Base-by-base conservation (phyloP, 1,284 basidiomycete species). In the Entoloma clypeatum region DNA sequence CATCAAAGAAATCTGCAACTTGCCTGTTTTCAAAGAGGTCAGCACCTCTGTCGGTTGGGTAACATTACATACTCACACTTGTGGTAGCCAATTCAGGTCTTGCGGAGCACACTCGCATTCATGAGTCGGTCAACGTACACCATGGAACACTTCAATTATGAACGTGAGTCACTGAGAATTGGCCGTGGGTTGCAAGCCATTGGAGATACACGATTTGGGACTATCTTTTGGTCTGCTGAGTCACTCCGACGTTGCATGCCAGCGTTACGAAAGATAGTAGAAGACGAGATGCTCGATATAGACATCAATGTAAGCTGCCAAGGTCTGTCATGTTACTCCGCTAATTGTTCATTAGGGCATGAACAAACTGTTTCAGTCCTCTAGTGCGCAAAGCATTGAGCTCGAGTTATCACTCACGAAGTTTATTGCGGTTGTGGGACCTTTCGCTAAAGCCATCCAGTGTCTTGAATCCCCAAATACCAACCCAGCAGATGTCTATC, bases 401-500 rank as follows among this genome's bases (percentile, higher is more conserved):
- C 29, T 49, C 16, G 37, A 61, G 41, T 40, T 54, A 4, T 19
- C 39, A 3, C 41, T 60, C 3, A 47, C 34, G 2, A 48, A 56
- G 29, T 43, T 58, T 18, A 38, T 58, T 31, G 44, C 52, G 7
- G 49, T 62, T 4, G 43, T 54, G 0, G 45, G 49, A 21, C 48
- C 49, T 13, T 32, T 54, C 24, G 56, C 56, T 11, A 44, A 50
- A 16, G 50, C 56, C 1, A 53, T 61, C 31, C 43, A 57, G 31
- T 65, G 63, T 39, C 56, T 66, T 1, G 62, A 66, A 45, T 58
- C 60, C 6, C 38, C 51, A 5, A 31, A 51, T n/a, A 40, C 56
- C 2, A 66, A 52, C 5, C 47, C 57, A 3, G 61, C 56, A 5
- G 60, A 67, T 46, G 57, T 64, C 2, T 64, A 58, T 38, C 39